Conservation (phyloP, 2,329 filamentous ascomycete species). For the Trichoderma sp. region DNA sequence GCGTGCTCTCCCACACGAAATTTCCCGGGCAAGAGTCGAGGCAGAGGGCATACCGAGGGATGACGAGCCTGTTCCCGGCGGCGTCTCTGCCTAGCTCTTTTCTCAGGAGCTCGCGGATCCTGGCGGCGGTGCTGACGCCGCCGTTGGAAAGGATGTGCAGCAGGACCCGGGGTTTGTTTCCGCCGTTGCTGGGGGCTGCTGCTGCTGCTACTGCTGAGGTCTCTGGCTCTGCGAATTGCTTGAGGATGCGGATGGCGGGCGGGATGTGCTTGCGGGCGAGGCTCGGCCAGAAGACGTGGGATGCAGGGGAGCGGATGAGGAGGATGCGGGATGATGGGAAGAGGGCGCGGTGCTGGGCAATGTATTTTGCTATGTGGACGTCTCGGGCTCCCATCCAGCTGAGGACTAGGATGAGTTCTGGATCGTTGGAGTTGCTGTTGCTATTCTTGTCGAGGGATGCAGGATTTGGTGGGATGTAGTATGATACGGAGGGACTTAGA, state of each 20-base stretch:
- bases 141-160: slow-evolving; percentile 55
- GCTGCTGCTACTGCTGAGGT: background rate
- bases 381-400: slow-evolving; percentile 54
- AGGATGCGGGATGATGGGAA: slow-evolving; percentile 48
- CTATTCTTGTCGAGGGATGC: background rate
- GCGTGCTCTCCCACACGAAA: slow-evolving; percentile 39
- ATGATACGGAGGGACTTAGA: slow-evolving; percentile 39
- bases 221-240: slow-evolving; percentile 30
- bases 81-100: slow-evolving; percentile 24
- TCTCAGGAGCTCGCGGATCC: slow-evolving; percentile 31
- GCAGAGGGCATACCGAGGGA: slow-evolving; percentile 45
- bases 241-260: slow-evolving; percentile 42
- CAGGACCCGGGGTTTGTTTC: slow-evolving; percentile 36
- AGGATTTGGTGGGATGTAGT: slow-evolving; percentile 33
- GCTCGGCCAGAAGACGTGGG: slow-evolving; percentile 36
- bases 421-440: slow-evolving; percentile 26
- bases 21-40: slow-evolving; percentile 51
- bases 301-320: slow-evolving; percentile 43
- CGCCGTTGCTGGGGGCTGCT: background rate
- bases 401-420: slow-evolving; percentile 48
- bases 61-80: slow-evolving; percentile 9
- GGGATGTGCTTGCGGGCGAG: slow-evolving; percentile 35
- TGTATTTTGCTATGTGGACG: slow-evolving; percentile 52
- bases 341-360: slow-evolving; percentile 42
- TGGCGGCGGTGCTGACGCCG: slow-evolving; percentile 43